Percentiles rank a stretch among this genome's conserved stretches.
phyloP scores from a whole-genome alignment of 768 basidiomycete genomes.

The Lentinula raphanica region DNA sequence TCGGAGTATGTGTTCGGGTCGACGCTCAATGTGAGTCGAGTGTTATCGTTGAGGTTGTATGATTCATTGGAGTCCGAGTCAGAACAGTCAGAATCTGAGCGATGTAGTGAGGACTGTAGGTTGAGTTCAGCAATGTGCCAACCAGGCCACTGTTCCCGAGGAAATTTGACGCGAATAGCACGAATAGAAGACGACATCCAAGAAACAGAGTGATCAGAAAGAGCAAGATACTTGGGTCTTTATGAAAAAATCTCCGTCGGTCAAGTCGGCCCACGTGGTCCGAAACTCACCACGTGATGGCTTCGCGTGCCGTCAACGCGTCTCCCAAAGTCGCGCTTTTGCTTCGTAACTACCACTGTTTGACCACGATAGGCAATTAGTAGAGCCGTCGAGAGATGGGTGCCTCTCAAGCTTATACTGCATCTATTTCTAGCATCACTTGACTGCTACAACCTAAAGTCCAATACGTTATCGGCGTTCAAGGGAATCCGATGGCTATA shows the following conservation, averaged over 20 bases:
- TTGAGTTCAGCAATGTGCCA: constrained; percentile 28
- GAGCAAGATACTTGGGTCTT: background rate
- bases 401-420: background rate
- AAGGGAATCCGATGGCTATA: too few relatives aligned
- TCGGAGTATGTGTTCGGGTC: constrained; percentile 26
- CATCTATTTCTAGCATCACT: background rate
- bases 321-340: background rate
- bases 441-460: background rate
- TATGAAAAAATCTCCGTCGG: background rate
- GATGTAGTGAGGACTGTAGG: constrained; percentile 16
- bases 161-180: constrained; percentile 29
- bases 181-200: background rate
- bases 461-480: background rate
- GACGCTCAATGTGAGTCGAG: constrained; percentile 21
- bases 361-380: background rate
- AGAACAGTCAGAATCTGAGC: constrained; percentile 7
- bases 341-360: background rate
- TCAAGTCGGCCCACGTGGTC: background rate
- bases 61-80: constrained; percentile 5
- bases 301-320: background rate
- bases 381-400: background rate
- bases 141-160: constrained; percentile 27
- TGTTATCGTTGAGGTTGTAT: background rate
- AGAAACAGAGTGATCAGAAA: background rate
- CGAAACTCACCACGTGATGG: background rate